Evolutionary conservation across 2,329 filamentous ascomycete species (phyloP).

Genomic region (Bertia moriformis): DNA sequence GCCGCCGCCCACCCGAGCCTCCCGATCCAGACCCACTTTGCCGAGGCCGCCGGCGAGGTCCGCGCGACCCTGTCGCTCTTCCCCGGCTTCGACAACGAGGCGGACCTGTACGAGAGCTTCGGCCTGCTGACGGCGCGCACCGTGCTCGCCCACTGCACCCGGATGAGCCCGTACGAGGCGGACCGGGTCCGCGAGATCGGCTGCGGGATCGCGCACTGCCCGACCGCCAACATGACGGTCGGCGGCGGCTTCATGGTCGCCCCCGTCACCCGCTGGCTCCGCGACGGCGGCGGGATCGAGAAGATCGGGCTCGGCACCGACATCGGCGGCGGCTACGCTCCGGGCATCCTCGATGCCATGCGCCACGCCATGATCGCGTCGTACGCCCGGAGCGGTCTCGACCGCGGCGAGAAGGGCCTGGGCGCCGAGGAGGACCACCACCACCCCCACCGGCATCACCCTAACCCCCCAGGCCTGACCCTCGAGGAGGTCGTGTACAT

Average conservation of each 20-base stretch:
- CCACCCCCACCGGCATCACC: too few relatives aligned
- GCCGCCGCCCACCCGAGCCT: conserved; percentile 29
- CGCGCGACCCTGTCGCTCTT: conserved; percentile 36
- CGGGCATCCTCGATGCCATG: conserved; percentile 42
- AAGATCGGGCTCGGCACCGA: conserved; percentile 57
- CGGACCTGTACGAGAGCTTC: conserved; percentile 40
- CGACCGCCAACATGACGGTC: conserved; percentile 47
- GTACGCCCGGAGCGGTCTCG: conserved; percentile 27
- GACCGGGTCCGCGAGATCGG: conserved; percentile 24
- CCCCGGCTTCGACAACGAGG: conserved; percentile 37
- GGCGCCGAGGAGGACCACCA: too few relatives aligned
- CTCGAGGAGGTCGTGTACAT: conserved; percentile 41
- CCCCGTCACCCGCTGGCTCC: conserved; percentile 40
- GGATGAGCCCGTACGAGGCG: conserved; percentile 42
- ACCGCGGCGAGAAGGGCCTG: conserved; percentile 16
- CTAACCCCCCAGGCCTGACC: conserved; percentile 22
- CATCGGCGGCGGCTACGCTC: conserved; percentile 46
- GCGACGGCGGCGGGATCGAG: conserved; percentile 27
- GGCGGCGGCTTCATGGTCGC: conserved; percentile 49
- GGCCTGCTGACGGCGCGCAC: conserved; percentile 35
- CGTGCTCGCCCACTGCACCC: conserved; percentile 54
- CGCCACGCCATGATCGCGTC: conserved; percentile 41
- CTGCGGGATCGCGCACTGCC: conserved; percentile 51
- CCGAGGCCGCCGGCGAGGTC: conserved; percentile 48
- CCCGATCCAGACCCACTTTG: conserved; percentile 53